Base-by-base conservation (phyloP, 352 stramenopile genomes). In the Phytophthora pluvialis region DNA sequence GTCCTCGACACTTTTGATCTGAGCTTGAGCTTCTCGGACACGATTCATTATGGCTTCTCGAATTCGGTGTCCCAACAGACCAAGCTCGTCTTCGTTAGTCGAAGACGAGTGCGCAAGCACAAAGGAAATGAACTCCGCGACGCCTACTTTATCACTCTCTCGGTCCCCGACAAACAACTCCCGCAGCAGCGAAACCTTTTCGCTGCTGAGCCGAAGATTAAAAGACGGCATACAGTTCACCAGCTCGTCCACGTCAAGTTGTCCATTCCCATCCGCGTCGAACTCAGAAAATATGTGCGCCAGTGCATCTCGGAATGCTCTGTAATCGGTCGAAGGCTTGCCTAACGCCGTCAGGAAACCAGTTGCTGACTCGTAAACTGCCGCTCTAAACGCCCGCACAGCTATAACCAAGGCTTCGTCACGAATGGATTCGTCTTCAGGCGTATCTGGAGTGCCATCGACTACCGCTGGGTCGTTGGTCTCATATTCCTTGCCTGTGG, bases 51-150 rank as follows among this genome's bases (percentile, higher is more conserved):
- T 79, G 0, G 63, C 62, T 52, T 80, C 72, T 25, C 83, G 79
- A 5, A 92, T 55, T 21, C 65, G 70, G 11, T 73, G 75, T 2
- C 78, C 76, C 10, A 90, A 49, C 16, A 91, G 69, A 2, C 81
- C 82, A 29, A 93, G 62, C 45, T 90, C 77, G 32, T 75, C 67
- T 36, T 67, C 46, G 10, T 59, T 12, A 36, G 25, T 44, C 38
- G 51, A n/a, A 59, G 54, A 56, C 15, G 62, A 63, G 32, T 75
- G 48, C 25, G 75, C 68, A 1, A 94, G 62, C 8, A 86, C 78
- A 51, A 94, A 94, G 3, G 85, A 91, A 33, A 90, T 86, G 60
- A 92, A 92, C 52, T 94, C 83, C 4, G 67, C 54, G 12, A 91
- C 89, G 21, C 77, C 77, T 10, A 94, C 50, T 16, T 48, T 75